These are phyloP conservation scores for Hordeum marinum DNA, from an alignment of 176 grass and related monocot genomes.

Conservation along the genomic window DNA sequence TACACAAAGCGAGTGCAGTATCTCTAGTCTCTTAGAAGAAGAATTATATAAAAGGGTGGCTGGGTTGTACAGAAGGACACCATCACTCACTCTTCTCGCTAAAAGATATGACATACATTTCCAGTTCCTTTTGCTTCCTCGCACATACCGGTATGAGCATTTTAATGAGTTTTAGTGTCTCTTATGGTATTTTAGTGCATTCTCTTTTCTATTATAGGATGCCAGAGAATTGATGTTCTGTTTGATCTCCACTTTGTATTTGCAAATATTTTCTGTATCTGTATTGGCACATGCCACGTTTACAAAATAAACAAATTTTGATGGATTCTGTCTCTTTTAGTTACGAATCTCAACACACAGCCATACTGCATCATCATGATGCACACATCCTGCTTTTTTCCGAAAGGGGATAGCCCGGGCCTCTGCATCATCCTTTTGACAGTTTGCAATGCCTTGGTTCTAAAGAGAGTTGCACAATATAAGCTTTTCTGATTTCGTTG, in stretches of 20 bases:
- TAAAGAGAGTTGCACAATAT: background rate
- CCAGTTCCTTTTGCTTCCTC: slow-evolving; percentile 4
- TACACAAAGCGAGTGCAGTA: background rate
- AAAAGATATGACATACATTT: background rate
- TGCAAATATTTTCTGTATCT: background rate
- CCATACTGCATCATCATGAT: too few species aligned
- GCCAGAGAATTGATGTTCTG: background rate
- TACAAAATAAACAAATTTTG: background rate
- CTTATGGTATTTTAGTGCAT: background rate
- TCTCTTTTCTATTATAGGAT: background rate
- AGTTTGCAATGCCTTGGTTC: background rate
- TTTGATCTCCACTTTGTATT: slow-evolving; percentile 13
- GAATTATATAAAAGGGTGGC: slow-evolving; percentile 14
- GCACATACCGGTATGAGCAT: background rate
- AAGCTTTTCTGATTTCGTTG: background rate
- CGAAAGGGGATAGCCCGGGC: too few species aligned
- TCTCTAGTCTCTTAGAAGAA: background rate
- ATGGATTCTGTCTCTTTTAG: background rate
- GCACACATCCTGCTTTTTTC: too few species aligned
- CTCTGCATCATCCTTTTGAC: background rate
- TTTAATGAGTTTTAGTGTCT: background rate
- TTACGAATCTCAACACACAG: background rate
- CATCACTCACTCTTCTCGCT: background rate
- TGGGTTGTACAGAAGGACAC: background rate
- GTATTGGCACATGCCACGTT: background rate